phyloP scores from a whole-genome alignment of 2,329 filamentous ascomycete species.

The Colletotrichum truncatum region DNA sequence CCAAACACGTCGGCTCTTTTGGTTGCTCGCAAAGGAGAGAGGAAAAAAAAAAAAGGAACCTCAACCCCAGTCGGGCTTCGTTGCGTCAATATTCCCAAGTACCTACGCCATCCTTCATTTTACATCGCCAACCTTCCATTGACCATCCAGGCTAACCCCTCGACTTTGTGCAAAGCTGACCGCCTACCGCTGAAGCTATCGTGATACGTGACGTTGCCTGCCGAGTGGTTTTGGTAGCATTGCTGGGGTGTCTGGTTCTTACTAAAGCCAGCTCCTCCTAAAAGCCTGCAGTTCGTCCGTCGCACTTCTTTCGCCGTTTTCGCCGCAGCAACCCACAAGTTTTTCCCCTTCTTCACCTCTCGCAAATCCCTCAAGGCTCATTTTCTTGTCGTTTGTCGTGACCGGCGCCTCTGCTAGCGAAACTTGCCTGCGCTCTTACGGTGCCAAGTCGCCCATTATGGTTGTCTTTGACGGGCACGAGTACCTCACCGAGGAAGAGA shows the following conservation, averaged over 20 bases:
- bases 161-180: neutral
- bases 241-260: conserved; percentile 27
- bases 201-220: conserved; percentile 30
- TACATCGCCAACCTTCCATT: neutral
- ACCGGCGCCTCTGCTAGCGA: neutral
- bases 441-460: conserved; percentile 61
- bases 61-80: neutral
- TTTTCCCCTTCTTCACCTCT: neutral
- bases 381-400: conserved; percentile 7
- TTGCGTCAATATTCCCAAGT: neutral
- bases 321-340: conserved; percentile 23
- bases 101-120: conserved; percentile 2
- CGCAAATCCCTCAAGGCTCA: conserved; percentile 13
- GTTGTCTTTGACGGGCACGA: conserved; percentile 90
- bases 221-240: conserved; percentile 20
- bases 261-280: conserved; percentile 25
- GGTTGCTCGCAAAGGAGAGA: neutral
- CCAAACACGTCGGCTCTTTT: conserved; percentile 8
- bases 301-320: conserved; percentile 3
- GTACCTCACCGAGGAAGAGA: conserved; percentile 90
- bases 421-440: neutral
- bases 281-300: conserved; percentile 11
- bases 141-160: neutral
- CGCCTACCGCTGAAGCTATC: conserved; percentile 22
- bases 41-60: neutral